phyloP scores from a whole-genome alignment of 1,284 basidiomycete species.

The Ganoderma lingzhi region DNA sequence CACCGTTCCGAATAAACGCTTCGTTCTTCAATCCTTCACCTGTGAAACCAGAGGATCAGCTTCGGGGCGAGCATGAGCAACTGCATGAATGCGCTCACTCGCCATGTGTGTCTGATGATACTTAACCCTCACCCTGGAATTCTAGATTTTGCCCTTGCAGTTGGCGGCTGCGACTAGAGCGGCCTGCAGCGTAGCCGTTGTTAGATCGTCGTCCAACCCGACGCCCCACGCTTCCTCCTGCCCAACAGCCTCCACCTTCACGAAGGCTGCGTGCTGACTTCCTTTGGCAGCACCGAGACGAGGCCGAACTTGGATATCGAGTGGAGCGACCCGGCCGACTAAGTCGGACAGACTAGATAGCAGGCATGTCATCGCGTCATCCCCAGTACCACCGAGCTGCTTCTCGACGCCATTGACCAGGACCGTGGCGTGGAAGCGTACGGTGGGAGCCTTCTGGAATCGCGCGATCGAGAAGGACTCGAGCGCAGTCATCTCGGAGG shows the following conservation, averaged over 20 bases:
- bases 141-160: neutral
- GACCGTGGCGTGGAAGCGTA: neutral
- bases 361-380: neutral
- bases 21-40: neutral
- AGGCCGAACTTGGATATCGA: slow-evolving; percentile 52
- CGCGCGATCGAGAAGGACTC: neutral
- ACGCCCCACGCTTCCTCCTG: slow-evolving; percentile 77
- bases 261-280: slow-evolving; percentile 68
- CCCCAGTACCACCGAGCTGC: neutral
- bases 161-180: slow-evolving; percentile 68
- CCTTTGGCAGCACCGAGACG: slow-evolving; percentile 7
- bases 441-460: neutral
- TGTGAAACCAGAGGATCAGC: neutral
- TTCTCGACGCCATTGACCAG: neutral
- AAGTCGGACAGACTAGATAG: neutral
- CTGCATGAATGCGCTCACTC: neutral
- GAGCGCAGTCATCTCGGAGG: neutral
- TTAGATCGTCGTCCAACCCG: slow-evolving; percentile 83
- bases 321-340: slow-evolving; percentile 63
- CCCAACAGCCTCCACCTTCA: slow-evolving; percentile 71
- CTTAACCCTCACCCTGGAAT: neutral
- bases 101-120: neutral
- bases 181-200: slow-evolving; percentile 83
- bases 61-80: neutral
- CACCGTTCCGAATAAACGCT: neutral